Evolutionary conservation across 192 early-diverging fungal species (phyloP).

Genomic region (Bifiguratus adelaidae): DNA sequence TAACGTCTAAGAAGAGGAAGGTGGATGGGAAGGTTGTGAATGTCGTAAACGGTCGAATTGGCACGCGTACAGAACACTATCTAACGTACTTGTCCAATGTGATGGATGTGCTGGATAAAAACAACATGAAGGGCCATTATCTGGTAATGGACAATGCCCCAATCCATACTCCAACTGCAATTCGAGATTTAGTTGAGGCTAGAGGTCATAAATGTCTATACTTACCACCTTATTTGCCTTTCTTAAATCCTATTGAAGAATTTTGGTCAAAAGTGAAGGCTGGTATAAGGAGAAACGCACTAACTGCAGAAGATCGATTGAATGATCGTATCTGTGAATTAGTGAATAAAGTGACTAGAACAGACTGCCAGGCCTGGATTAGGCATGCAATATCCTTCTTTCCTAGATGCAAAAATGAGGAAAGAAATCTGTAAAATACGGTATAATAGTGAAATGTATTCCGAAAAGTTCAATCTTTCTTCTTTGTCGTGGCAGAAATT

Average conservation of each 20-base stretch:
- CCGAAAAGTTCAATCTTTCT: too few relatives aligned
- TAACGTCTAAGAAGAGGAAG: too few relatives aligned
- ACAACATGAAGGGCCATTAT: slow-evolving; percentile 13
- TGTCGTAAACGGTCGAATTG: too few relatives aligned
- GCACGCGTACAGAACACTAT: slow-evolving; percentile 7
- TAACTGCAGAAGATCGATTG: slow-evolving; percentile 10
- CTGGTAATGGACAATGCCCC: slow-evolving; percentile 15
- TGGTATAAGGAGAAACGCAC: slow-evolving; percentile 9
- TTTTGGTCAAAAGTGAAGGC: slow-evolving; percentile 15
- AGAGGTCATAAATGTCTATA: slow-evolving; percentile 9
- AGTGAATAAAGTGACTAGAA: not conserved
- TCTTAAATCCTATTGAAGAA: slow-evolving; percentile 21
- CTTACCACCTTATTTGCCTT: slow-evolving; percentile 17
- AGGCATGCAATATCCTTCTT: slow-evolving; percentile 4
- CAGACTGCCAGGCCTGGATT: slow-evolving; percentile 1
- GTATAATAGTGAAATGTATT: too few relatives aligned
- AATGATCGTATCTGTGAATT: slow-evolving; percentile 12
- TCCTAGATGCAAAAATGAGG: slow-evolving; percentile 8
- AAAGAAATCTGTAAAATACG: slow-evolving; percentile 14
- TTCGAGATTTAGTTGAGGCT: slow-evolving; percentile 10
- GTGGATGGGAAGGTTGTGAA: too few relatives aligned
- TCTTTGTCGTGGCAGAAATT: too few relatives aligned
- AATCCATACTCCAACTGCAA: slow-evolving; percentile 11
- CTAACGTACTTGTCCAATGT: slow-evolving; percentile 5
- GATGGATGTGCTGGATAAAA: slow-evolving; percentile 9